Evolutionary conservation across 257 asterid species (phyloP).

Genomic region (Echites panduratus): DNA sequence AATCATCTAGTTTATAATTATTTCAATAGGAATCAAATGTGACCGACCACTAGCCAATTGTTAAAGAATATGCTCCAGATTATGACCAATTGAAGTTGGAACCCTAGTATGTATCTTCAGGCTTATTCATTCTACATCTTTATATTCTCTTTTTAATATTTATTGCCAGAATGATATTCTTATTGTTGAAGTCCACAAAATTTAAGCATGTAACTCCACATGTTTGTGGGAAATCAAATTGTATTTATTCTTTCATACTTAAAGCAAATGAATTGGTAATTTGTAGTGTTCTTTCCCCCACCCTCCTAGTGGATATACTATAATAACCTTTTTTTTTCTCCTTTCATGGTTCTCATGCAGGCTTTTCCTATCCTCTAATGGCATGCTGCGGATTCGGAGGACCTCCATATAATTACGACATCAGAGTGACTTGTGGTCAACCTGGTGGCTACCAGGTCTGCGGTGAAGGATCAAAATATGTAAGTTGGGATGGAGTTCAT

Average conservation of each 20-base stretch:
- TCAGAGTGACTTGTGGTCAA: constrained; percentile 47
- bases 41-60: too few relatives aligned
- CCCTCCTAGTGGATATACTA: neutral
- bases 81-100: neutral
- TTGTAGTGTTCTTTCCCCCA: neutral
- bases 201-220: neutral
- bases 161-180: neutral
- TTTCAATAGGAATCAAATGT: too few relatives aligned
- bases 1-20: too few relatives aligned
- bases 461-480: constrained; percentile 18
- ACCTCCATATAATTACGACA: constrained; percentile 68
- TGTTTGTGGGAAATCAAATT: neutral
- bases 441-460: constrained; percentile 57
- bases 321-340: neutral
- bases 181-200: neutral
- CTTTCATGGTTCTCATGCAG: constrained; percentile 22
- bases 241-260: neutral
- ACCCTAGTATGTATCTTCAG: neutral
- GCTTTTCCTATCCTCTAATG: constrained; percentile 62
- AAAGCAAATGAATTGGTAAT: neutral
- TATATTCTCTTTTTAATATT: neutral
- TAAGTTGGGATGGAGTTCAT: constrained; percentile 35
- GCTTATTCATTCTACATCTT: neutral
- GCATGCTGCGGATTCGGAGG: constrained; percentile 90
- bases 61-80: neutral